Evolutionary conservation across 352 stramenopile genomes (phyloP), one percentile per base, ranked within the genome.

Genomic region (Phytophthora ramorum): DNA sequence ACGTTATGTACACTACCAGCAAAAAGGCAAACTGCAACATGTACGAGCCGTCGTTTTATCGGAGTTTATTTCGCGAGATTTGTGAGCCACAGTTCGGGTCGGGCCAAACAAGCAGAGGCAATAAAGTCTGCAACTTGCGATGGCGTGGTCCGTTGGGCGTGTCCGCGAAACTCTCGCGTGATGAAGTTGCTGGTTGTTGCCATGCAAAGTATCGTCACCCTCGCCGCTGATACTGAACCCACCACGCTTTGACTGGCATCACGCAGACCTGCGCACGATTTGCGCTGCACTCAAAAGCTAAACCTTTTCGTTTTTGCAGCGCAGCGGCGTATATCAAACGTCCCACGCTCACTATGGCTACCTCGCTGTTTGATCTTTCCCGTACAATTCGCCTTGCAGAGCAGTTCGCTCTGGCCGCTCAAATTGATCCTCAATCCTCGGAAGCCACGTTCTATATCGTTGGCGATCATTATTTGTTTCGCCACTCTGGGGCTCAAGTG

Each of bases 121-220:
- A n/a, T n/a, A n/a, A 40, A 43, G 51, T 28, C 60, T 62, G 34
- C 35, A 57, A n/a, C 46, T 56, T 68, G 60, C 34, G 60, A 63
- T 24, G 43, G 6, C 28, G 60, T 62, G n/a, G 51, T 9, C 22
- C 51, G 50, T 62, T 62, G 40, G 41, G 7, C 2, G 17, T 17
- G 17, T 45, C 38, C 32, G 12, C 41, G 48, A 66, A 59, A 66
- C 58, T 17, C 12, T 66, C 38, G 3, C 32, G 9, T 38, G 32
- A 38, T 7, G 8, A 40, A 51, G n/a, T 20, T 66, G 17, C 37
- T 63, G 32, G 46, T 16, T 2, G 19, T 24, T 16, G 45, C 45
- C 35, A 40, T 19, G 35, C 47, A 43, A 41, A 41, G 17, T 41
- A 54, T 54, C 47, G 47, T 54, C 47, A 54, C 47, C 47, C 47